Base-by-base conservation (phyloP, 352 stramenopile species). In the Phytopythium vexans region DNA sequence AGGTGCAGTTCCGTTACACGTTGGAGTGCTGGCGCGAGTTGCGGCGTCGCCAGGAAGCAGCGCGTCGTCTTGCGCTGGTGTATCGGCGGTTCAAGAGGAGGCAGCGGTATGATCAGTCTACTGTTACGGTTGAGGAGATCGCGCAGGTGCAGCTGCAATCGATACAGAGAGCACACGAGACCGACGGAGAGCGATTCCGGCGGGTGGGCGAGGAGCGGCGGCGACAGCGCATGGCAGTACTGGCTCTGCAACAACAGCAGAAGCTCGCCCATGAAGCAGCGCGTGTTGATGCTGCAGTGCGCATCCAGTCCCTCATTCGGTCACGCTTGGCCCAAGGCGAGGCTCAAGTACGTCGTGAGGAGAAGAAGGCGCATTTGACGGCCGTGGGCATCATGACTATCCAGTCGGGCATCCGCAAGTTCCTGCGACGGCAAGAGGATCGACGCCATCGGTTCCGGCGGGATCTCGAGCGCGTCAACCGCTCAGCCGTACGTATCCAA, bases 371-470 rank as follows among this genome's bases (percentile, higher is more conserved):
- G 0, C 74, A 89, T n/a, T 49, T 81, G 44, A 70, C 74, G 6
- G 72, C 77, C 0, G 72, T 79, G 31, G 79, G 74, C 5, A 76
- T 67, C 12, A 88, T 87, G 55, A 68, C 70, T 5, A 86, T 94
- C 35, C 83, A 94, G 58, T 88, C 72, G 27, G 80, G 64, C 32
- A 87, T 86, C 15, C 83, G 83, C 32, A 72, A 62, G 32, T 83
- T 82, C 44, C 45, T 88, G 8, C 70, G 63, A 14, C 34, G 57
- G 8, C 78, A 86, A 39, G 68, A 82, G 15, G 61, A 55, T 8
- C 58, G 71, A 3, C 73, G 73, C 1, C 59, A 64, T 11, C 71
- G 70, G 0, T 89, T 81, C 43, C 71, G 57, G 5, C 66, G 56
- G 36, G 78, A 89, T 37, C 55, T 89, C 27, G 75, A 80, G 49